A percentile compares a stretch with the other conserved stretches of the same genome.
phyloP scores from a whole-genome alignment of 352 stramenopile species.

The Stramenopiles sp. region DNA sequence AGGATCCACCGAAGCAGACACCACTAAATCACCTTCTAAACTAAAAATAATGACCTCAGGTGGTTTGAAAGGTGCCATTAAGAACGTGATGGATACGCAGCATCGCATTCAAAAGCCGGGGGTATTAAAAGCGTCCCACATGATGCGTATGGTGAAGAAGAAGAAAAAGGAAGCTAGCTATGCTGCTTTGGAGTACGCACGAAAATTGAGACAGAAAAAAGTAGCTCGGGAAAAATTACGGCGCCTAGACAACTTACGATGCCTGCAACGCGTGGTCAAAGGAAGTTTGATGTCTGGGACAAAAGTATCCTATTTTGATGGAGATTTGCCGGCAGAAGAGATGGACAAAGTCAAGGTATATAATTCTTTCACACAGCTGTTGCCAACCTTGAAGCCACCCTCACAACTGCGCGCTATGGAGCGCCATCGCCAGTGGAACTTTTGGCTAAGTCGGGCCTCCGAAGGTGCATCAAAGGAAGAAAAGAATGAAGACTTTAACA shows the following conservation, averaged over 20 bases:
- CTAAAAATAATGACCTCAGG: not conserved
- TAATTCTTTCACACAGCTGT: not conserved
- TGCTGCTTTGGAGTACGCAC: not conserved
- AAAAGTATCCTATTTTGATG: constrained; percentile 9
- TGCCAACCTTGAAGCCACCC: constrained; percentile 2
- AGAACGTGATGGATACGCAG: not conserved
- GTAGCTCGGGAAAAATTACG: not conserved
- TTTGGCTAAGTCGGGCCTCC: not conserved
- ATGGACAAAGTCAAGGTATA: not conserved
- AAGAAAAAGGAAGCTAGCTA: not conserved
- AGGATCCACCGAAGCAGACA: not conserved
- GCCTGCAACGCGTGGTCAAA: not conserved
- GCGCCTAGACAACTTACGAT: not conserved
- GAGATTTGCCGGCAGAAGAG: not conserved
- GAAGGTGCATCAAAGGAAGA: not conserved
- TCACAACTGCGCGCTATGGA: constrained; percentile 8
- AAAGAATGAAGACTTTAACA: not conserved
- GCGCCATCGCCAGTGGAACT: not conserved
- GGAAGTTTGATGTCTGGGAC: not conserved
- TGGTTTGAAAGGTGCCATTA: not conserved
- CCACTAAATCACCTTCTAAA: not conserved
- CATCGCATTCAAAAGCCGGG: not conserved
- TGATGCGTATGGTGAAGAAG: not conserved
- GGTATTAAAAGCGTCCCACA: not conserved
- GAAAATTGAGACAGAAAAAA: constrained; percentile 11